Conservation (phyloP, 202 grass and related monocot species). For the Bolboschoenoplectus hybrid region DNA sequence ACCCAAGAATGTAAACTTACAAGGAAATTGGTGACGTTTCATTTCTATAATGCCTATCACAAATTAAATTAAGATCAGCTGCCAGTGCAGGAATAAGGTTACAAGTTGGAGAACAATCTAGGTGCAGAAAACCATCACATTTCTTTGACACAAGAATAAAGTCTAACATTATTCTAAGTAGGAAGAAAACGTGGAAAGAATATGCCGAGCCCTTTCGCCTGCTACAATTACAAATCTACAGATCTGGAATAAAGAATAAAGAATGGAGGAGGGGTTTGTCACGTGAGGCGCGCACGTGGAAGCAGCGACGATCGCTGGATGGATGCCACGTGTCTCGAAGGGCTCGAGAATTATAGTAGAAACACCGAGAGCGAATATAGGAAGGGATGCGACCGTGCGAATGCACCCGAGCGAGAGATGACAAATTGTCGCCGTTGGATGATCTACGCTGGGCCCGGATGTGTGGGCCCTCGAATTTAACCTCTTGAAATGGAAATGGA, state of each 20-base stretch:
- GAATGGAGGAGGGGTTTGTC: not conserved
- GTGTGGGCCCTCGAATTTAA: not conserved
- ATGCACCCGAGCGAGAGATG: conserved; percentile 28
- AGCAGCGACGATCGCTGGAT: conserved; percentile 37
- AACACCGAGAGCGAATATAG: conserved; percentile 38
- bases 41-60: not conserved
- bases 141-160: conserved; percentile 37
- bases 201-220: not conserved
- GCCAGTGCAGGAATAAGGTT: conserved; percentile 27
- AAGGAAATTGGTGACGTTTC: not conserved
- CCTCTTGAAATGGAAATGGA: not conserved
- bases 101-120: not conserved
- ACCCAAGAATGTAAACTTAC: too few relatives aligned
- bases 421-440: conserved; percentile 49
- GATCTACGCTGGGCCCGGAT: conserved; percentile 23
- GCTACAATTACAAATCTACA: conserved; percentile 4
- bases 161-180: conserved; percentile 35
- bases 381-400: not conserved
- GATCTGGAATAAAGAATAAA: conserved; percentile 8
- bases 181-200: conserved; percentile 41
- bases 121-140: not conserved
- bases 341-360: conserved; percentile 45
- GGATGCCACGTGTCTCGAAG: conserved; percentile 46
- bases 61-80: not conserved
- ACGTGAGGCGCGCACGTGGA: conserved; percentile 45